These are phyloP conservation scores for Cladorrhinum samala DNA, from an alignment of 495 filamentous ascomycete species.

Conservation along the genomic window DNA sequence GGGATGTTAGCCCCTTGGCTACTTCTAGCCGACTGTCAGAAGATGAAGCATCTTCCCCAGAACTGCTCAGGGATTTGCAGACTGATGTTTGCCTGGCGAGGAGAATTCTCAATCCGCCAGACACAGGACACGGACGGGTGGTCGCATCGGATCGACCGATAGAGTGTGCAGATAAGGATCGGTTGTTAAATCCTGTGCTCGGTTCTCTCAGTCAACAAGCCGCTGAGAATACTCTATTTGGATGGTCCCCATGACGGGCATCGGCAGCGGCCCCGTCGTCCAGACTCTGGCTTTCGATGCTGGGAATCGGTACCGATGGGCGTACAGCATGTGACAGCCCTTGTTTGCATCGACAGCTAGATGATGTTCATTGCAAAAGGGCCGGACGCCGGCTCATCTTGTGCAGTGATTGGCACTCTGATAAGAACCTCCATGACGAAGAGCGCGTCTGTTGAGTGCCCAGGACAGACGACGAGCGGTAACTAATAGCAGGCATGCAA, in stretches of 20 bases:
- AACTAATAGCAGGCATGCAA: conserved; percentile 16
- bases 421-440: too few species aligned
- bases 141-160: background rate
- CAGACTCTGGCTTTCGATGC: too few species aligned
- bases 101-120: background rate
- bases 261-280: too few species aligned
- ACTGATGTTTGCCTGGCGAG: background rate
- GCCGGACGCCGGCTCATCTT: too few species aligned
- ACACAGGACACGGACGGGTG: background rate
- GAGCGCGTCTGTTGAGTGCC: too few species aligned
- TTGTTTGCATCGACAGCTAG: too few species aligned
- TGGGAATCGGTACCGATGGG: conserved; percentile 9
- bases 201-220: too few species aligned
- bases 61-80: too few species aligned
- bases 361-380: too few species aligned
- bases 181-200: background rate
- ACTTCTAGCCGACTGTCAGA: background rate
- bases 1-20: background rate
- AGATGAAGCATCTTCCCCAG: background rate
- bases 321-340: conserved; percentile 14
- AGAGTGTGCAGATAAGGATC: background rate
- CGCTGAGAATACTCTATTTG: background rate
- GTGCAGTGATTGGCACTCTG: too few species aligned
- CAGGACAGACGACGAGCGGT: background rate
- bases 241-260: background rate